Evolutionary conservation across 805 yeast genomes (phyloP).

Genomic region (Wickerhamia fluorescens): DNA sequence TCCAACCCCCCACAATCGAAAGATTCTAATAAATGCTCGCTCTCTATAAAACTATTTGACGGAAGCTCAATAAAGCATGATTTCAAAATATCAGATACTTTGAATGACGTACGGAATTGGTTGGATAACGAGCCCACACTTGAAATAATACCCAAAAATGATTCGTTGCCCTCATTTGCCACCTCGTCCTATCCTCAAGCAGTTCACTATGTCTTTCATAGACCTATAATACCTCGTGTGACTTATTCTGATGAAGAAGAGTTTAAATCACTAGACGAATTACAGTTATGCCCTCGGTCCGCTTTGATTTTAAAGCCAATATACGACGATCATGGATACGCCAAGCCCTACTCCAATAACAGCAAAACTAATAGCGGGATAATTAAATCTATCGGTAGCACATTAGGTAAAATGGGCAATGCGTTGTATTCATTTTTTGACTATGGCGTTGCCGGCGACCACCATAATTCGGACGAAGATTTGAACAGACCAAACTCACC

Average conservation of each 20-base stretch:
- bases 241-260: conserved; percentile 49
- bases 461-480: conserved; percentile 4
- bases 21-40: conserved; percentile 25
- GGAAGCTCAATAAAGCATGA: conserved; percentile 51
- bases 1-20: conserved; percentile 9
- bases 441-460: conserved; percentile 28
- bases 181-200: conserved; percentile 52
- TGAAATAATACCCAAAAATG: conserved; percentile 22
- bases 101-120: conserved; percentile 57
- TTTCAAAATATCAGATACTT: conserved; percentile 39
- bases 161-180: conserved; percentile 47
- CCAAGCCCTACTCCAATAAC: conserved; percentile 10
- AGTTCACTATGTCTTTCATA: conserved; percentile 34
- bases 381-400: conserved; percentile 3
- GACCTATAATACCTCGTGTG: conserved; percentile 41
- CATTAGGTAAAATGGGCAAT: conserved; percentile 12
- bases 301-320: conserved; percentile 68
- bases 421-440: conserved; percentile 37
- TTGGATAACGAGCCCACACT: conserved; percentile 40
- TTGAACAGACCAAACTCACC: conserved; percentile 2
- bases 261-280: conserved; percentile 36
- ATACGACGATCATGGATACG: conserved; percentile 17
- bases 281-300: conserved; percentile 66
- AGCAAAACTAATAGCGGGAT: conserved; percentile 11
- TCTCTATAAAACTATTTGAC: conserved; percentile 61